Percentiles rank a stretch among this genome's conserved stretches.
phyloP scores from a whole-genome alignment of 768 basidiomycete species.

The Boletales sp. region DNA sequence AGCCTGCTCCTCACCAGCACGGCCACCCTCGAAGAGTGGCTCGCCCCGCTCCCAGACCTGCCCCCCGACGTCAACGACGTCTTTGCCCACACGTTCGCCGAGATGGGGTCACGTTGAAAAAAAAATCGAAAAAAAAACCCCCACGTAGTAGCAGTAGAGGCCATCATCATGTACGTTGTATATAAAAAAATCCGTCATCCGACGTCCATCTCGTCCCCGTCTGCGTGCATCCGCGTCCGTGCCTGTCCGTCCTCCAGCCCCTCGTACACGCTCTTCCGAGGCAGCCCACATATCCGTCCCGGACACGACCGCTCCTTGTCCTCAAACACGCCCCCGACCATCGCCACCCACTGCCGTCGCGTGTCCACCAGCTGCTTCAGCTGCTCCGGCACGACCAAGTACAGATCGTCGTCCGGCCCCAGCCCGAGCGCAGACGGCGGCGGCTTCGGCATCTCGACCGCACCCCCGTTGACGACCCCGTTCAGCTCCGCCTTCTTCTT shows the following conservation, averaged over 20 bases:
- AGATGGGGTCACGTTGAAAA: no score
- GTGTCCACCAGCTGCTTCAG: slow-evolving; percentile 71
- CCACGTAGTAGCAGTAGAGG: no score
- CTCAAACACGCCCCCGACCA: slow-evolving; percentile 72
- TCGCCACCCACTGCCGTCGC: slow-evolving; percentile 74
- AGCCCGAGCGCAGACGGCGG: slow-evolving; percentile 72
- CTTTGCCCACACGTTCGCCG: no score
- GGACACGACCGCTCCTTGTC: slow-evolving; percentile 62
- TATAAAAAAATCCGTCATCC: slow-evolving; percentile 37
- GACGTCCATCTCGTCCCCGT: slow-evolving; percentile 65
- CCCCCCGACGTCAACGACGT: no score
- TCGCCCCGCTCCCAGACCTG: no score
- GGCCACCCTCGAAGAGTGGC: slow-evolving; percentile 68
- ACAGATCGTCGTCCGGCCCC: slow-evolving; percentile 62
- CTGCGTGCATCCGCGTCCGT: slow-evolving; percentile 42
- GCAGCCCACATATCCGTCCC: slow-evolving; percentile 77
- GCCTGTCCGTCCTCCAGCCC: slow-evolving; percentile 54
- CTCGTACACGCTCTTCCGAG: slow-evolving; percentile 67
- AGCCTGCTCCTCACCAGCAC: slow-evolving; percentile 63
- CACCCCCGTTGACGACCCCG: slow-evolving; percentile 30
- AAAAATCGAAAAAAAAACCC: no score
- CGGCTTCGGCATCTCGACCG: slow-evolving; percentile 45
- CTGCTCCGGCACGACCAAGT: slow-evolving; percentile 61
- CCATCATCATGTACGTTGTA: no score
- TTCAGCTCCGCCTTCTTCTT: slow-evolving; percentile 61